phyloP scores from a whole-genome alignment of 768 basidiomycete species.

The Agaricus blazei region DNA sequence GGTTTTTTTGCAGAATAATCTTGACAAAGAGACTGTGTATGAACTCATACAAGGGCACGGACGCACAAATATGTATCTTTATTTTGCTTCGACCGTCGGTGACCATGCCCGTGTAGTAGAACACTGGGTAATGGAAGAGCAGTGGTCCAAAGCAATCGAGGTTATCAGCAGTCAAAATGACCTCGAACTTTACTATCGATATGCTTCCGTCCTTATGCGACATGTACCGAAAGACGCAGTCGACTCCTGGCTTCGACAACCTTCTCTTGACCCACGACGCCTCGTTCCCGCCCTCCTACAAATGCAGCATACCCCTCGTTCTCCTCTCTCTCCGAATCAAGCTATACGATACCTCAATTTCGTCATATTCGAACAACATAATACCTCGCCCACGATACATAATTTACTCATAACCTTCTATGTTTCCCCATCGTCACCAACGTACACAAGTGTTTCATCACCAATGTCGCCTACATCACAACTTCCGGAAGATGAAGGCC shows the following conservation, averaged over 20 bases:
- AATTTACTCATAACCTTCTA: conserved; percentile 92
- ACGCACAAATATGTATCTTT: conserved; percentile 85
- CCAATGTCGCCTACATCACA: conserved; percentile 34
- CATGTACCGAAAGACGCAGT: conserved; percentile 86
- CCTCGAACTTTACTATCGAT: conserved; percentile 88
- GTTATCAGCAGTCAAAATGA: conserved; percentile 88
- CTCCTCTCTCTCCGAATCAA: conserved; percentile 75
- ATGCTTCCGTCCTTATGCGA: conserved; percentile 82
- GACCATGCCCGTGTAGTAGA: conserved; percentile 84
- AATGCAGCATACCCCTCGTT: conserved; percentile 66
- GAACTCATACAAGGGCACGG: conserved; percentile 94
- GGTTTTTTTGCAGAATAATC: conserved; percentile 54
- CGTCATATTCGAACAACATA: conserved; percentile 75
- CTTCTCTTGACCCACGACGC: conserved; percentile 72
- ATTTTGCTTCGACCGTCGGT: conserved; percentile 78
- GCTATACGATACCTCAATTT: conserved; percentile 87
- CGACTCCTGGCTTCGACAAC: conserved; percentile 87
- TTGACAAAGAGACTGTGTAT: conserved; percentile 82
- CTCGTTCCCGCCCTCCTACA: conserved; percentile 88
- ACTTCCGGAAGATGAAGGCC: conserved; percentile 59
- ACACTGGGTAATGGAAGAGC: conserved; percentile 89
- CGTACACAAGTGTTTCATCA: conserved; percentile 58
- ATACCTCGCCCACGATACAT: conserved; percentile 83
- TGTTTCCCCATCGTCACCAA: conserved; percentile 62
- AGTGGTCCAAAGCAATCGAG: conserved; percentile 88